These are phyloP conservation scores for Penicillium sp. DNA, from an alignment of 2,329 filamentous ascomycete genomes.

Conservation along the genomic window DNA sequence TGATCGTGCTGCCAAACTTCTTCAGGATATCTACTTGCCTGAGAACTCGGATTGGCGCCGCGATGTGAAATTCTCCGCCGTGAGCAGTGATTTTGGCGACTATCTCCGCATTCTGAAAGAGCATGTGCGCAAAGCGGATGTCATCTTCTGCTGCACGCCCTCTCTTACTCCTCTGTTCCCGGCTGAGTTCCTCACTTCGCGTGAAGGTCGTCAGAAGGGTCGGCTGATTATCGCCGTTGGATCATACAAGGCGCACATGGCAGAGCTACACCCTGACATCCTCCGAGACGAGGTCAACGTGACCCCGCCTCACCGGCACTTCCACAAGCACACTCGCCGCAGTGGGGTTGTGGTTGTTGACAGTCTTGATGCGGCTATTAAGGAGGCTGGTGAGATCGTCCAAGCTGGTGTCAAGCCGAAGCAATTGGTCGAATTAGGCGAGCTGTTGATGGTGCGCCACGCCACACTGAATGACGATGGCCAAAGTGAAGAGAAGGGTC, in stretches of 20 bases:
- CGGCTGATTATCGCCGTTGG: constrained; percentile 47
- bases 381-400: constrained; percentile 84
- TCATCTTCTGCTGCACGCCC: constrained; percentile 87
- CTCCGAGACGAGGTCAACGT: constrained; percentile 63
- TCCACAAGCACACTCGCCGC: constrained; percentile 53
- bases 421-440: constrained; percentile 84
- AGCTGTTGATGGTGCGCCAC: constrained; percentile 67
- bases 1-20: constrained; percentile 45
- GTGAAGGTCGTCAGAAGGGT: constrained; percentile 46
- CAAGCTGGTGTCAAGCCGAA: constrained; percentile 70
- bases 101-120: constrained; percentile 67
- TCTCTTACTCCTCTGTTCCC: constrained; percentile 75
- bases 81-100: constrained; percentile 71
- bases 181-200: constrained; percentile 66
- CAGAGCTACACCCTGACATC: constrained; percentile 77
- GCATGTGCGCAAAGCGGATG: constrained; percentile 68
- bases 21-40: constrained; percentile 56
- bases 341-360: constrained; percentile 64
- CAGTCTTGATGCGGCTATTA: constrained; percentile 74
- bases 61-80: constrained; percentile 65
- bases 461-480: constrained; percentile 44
- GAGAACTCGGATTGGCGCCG: constrained; percentile 61
- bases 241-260: constrained; percentile 68
- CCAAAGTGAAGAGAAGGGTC: constrained; percentile 39
- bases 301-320: constrained; percentile 44